Percentiles rank a stretch among this genome's conserved stretches.
Conservation (phyloP, 2,329 filamentous ascomycete species). For the Lachnellula willkommii region DNA sequence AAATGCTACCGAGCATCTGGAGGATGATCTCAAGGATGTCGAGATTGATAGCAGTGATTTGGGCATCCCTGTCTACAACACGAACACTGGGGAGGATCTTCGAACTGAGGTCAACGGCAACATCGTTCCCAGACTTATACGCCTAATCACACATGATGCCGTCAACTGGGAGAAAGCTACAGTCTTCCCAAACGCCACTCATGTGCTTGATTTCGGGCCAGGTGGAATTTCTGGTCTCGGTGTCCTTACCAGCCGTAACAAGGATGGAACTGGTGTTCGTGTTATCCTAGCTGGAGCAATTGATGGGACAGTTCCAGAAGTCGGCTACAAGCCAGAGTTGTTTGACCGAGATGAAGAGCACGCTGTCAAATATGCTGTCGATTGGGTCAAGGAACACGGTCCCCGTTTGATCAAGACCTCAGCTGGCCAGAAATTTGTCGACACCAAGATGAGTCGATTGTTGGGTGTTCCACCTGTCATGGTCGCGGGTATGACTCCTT, state of each 20-base stretch:
- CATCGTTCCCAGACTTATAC: conserved; percentile 78
- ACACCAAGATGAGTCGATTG: conserved; percentile 91
- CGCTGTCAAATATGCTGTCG: conserved; percentile 87
- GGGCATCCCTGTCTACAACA: conserved; percentile 83
- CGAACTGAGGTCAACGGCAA: conserved; percentile 65
- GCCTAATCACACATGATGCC: conserved; percentile 88
- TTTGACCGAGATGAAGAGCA: conserved; percentile 95
- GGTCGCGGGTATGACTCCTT: conserved; percentile 91
- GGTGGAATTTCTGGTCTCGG: conserved; percentile 95
- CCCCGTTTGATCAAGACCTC: conserved; percentile 89
- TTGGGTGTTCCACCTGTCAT: conserved; percentile 81
- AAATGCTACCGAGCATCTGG: conserved; percentile 74
- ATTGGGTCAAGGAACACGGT: conserved; percentile 97
- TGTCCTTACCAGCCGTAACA: conserved; percentile 95
- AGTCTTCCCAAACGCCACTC: conserved; percentile 81
- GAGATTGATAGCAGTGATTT: conserved; percentile 68
- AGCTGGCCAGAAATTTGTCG: conserved; percentile 81
- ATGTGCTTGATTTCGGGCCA: conserved; percentile 94
- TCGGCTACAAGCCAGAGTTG: conserved; percentile 96
- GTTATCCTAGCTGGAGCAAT: conserved; percentile 94
- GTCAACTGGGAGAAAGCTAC: conserved; percentile 97
- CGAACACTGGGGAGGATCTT: conserved; percentile 80
- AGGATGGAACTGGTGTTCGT: conserved; percentile 94
- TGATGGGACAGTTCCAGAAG: conserved; percentile 80
- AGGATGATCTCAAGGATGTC: conserved; percentile 81